Base-by-base conservation (phyloP, 495 filamentous ascomycete genomes). In the Lophium mytilinum region DNA sequence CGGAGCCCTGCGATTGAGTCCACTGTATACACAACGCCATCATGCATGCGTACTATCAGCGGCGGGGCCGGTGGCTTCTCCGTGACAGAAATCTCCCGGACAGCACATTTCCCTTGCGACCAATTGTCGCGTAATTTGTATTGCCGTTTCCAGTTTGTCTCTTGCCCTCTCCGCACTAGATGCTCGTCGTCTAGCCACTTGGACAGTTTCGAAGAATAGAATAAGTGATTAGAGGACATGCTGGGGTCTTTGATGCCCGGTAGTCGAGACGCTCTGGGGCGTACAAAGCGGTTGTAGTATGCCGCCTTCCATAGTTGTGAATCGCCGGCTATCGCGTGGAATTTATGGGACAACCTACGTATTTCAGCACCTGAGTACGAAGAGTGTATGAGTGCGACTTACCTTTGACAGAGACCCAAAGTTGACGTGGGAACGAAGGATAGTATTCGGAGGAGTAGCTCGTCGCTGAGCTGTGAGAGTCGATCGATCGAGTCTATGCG, bases 51-150 rank as follows among this genome's bases (percentile, higher is more conserved):
- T 33, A 87, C 85, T 10, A 95, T 73, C 50, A 86, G 53, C n/a
- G 78, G 80, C 52, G 81, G 79, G 51, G 72, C 65, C 6, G 75
- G 71, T 9, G 80, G 72, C 52, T 68, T 63, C 50, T 78, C 72
- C 18, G 81, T 76, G 34, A 96, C 78, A 56, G 79, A 74, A 19
- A 95, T 78, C 69, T 95, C 86, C 30, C 83, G 85, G 2, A 95
- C 80, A 43, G 80, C 82, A 57, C 91, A 96, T 59, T 81, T 83
- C 21, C 93, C 93, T 58, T 79, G 82, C 15, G 84, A 81, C 93
- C 93, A 98, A 69, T 97, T 97, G 66, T 96, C 87, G 50, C 87
- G 80, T 36, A 96, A 77, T 64, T 86, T 90, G 71, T 91, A 98
- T 62, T 93, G 87, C 51, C 79, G 77, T 75, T 96, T 96, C 93